phyloP scores from a whole-genome alignment of 2,329 filamentous ascomycete species.

The Phyllosticta citriasiana region DNA sequence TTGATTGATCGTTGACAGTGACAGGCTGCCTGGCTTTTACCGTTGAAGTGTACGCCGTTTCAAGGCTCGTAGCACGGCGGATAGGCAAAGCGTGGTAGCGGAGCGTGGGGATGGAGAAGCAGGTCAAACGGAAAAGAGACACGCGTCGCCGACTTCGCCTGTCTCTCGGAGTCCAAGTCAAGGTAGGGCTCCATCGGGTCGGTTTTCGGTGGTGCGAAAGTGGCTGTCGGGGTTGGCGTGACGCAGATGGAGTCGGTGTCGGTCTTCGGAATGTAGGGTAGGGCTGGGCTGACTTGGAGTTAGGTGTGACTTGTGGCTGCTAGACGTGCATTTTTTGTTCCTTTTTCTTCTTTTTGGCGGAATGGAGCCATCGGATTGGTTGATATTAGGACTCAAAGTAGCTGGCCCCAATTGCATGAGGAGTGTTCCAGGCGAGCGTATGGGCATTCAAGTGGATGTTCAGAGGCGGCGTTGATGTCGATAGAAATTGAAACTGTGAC shows the following conservation, averaged over 20 bases:
- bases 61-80: neutral
- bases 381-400: neutral
- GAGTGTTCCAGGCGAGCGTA: neutral
- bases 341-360: neutral
- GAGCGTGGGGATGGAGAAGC: neutral
- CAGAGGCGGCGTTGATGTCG: neutral
- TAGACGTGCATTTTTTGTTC: neutral
- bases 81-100: neutral
- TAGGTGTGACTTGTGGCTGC: neutral
- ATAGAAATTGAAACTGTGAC: neutral
- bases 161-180: neutral
- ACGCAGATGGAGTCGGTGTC: neutral
- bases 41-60: neutral
- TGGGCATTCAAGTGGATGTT: neutral
- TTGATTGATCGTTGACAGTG: neutral
- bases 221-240: neutral
- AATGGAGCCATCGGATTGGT: neutral
- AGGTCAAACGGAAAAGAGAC: neutral
- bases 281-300: neutral
- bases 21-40: neutral
- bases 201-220: neutral
- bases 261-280: neutral
- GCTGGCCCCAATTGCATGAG: neutral
- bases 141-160: neutral
- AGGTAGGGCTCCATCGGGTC: neutral